Percentiles rank a stretch among this genome's conserved stretches.
Conservation (phyloP, 768 basidiomycete genomes). For the Fomitopsis serialis region DNA sequence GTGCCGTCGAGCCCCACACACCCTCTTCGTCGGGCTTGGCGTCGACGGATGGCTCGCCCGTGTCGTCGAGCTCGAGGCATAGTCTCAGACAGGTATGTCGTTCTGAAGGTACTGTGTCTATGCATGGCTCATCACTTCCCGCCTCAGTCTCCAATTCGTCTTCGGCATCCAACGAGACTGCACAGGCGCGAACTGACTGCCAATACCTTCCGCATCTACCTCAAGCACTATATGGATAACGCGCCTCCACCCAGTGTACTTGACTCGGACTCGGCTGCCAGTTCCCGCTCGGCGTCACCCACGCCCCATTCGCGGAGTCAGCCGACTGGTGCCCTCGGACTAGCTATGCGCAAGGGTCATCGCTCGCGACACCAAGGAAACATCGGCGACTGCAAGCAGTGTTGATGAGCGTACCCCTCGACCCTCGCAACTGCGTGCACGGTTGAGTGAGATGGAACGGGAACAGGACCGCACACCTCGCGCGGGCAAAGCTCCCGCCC, state of each 20-base stretch:
- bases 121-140: background rate
- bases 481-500: slow-evolving; percentile 6
- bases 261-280: background rate
- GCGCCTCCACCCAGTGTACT: slow-evolving; percentile 21
- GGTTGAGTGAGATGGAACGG: slow-evolving; percentile 18
- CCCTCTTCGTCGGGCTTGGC: background rate
- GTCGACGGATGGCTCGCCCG: slow-evolving; percentile 9
- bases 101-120: background rate
- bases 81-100: background rate
- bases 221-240: slow-evolving; percentile 78
- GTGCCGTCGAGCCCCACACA: background rate
- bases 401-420: slow-evolving; percentile 10
- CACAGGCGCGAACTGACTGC: slow-evolving; percentile 62
- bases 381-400: background rate
- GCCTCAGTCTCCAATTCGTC: slow-evolving; percentile 34
- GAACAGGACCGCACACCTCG: slow-evolving; percentile 24
- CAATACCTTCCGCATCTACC: slow-evolving; percentile 68
- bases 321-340: background rate
- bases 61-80: slow-evolving; percentile 1
- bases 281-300: slow-evolving; percentile 10
- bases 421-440: slow-evolving; percentile 29
- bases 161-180: slow-evolving; percentile 71
- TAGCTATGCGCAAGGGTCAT: background rate
- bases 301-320: slow-evolving; percentile 5
- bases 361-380: slow-evolving; percentile 1